These are phyloP conservation scores for Litchi chinensis DNA, from an alignment of 345 rosid species.

Conservation along the genomic window DNA sequence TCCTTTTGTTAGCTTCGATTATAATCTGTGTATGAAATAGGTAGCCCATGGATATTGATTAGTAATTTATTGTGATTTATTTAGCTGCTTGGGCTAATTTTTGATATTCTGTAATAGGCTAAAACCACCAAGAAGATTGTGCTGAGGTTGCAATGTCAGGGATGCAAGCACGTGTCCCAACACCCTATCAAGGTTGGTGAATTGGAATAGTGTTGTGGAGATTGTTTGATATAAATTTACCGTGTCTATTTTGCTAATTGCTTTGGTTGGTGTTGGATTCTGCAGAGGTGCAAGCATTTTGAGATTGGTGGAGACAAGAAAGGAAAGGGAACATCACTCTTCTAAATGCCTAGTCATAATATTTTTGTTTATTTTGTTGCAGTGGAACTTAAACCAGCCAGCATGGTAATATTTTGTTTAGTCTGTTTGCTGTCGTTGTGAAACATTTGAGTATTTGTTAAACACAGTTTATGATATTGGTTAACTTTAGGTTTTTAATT, in stretches of 20 bases:
- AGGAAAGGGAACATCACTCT: constrained; percentile 70
- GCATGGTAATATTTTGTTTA: neutral
- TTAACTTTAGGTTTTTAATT: neutral
- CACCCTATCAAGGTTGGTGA: constrained; percentile 62
- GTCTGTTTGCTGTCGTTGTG: neutral
- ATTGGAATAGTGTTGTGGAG: neutral
- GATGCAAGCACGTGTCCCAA: constrained; percentile 81
- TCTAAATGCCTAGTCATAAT: constrained; percentile 30
- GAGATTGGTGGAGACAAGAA: constrained; percentile 80
- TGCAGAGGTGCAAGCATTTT: constrained; percentile 76
- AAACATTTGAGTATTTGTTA: neutral
- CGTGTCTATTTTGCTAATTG: neutral
- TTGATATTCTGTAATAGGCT: constrained; percentile 38
- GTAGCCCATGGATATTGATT: neutral
- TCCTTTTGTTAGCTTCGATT: too few species aligned
- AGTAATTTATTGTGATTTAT: neutral
- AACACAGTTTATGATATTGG: neutral
- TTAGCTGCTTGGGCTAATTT: neutral
- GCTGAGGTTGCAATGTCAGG: constrained; percentile 79
- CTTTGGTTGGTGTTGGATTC: neutral
- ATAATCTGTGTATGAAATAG: neutral
- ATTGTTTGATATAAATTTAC: neutral
- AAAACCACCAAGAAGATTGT: constrained; percentile 91
- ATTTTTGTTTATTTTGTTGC: constrained; percentile 21
- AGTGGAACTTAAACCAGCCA: constrained; percentile 12